phyloP scores from a whole-genome alignment of 2,329 filamentous ascomycete species.

The Claviceps humidiphila region DNA sequence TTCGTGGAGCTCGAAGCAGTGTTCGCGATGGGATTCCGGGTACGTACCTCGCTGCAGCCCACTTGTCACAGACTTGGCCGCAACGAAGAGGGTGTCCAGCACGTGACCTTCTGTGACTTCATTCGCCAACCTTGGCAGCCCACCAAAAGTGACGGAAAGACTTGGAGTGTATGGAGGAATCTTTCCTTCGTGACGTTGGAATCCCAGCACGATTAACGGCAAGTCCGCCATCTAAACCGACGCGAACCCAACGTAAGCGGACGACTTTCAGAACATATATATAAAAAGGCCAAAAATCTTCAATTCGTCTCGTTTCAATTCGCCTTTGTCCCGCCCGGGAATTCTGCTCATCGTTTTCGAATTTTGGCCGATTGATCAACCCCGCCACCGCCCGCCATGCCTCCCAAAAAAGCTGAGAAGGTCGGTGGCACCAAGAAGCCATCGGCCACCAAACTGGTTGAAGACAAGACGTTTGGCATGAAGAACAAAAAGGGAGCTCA shows the following conservation, averaged over 20 bases:
- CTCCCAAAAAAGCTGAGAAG: conserved; percentile 53
- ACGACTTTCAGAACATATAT: background rate
- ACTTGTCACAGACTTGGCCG: background rate
- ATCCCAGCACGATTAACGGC: background rate
- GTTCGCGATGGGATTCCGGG: background rate
- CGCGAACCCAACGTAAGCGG: background rate
- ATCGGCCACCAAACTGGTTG: conserved; percentile 50
- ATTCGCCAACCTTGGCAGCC: conserved; percentile 12
- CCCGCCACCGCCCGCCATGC: conserved; percentile 42
- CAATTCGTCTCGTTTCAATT: background rate
- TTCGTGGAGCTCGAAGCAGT: conserved; percentile 1
- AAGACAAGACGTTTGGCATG: conserved; percentile 98
- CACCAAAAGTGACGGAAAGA: conserved; percentile 10
- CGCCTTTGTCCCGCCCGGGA: background rate
- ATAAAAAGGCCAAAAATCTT: background rate
- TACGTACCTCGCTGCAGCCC: background rate
- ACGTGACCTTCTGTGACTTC: conserved; percentile 16
- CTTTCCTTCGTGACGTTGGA: conserved; percentile 8
- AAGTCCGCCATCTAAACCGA: background rate
- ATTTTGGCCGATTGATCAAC: background rate
- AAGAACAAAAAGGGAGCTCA: conserved; percentile 97
- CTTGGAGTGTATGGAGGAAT: background rate
- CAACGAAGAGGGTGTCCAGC: conserved; percentile 1
- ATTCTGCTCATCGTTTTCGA: background rate
- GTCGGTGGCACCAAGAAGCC: conserved; percentile 41